Percentiles rank a stretch among this genome's conserved stretches.
Evolutionary conservation across 495 filamentous ascomycete species (phyloP).

Genomic region (Penicillium angulare): DNA sequence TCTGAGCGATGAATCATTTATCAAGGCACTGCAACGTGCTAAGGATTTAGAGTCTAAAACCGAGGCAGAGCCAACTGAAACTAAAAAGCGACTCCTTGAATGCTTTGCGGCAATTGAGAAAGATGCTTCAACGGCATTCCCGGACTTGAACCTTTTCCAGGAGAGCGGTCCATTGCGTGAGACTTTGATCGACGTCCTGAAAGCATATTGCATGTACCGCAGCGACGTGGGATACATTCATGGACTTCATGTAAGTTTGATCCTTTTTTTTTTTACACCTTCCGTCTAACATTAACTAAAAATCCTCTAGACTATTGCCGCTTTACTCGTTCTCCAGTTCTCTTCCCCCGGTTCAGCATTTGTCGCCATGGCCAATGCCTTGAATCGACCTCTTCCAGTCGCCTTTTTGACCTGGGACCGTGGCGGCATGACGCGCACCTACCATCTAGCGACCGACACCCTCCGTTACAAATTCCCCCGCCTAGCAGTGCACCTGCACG

Average conservation of each 20-base stretch:
- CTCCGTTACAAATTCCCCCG: constrained; percentile 69
- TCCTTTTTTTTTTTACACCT: neutral
- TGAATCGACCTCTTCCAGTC: constrained; percentile 85
- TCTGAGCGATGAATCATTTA: constrained; percentile 71
- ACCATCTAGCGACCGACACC: constrained; percentile 67
- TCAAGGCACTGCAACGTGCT: constrained; percentile 73
- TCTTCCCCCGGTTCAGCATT: constrained; percentile 71
- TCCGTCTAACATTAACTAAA: neutral
- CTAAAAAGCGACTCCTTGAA: constrained; percentile 46
- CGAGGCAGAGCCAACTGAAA: constrained; percentile 45
- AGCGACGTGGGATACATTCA: constrained; percentile 88
- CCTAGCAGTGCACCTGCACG: constrained; percentile 66
- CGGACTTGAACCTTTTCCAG: constrained; percentile 83
- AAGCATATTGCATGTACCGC: constrained; percentile 91
- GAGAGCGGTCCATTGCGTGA: constrained; percentile 71
- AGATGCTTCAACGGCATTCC: constrained; percentile 72
- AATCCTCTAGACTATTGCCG: constrained; percentile 60
- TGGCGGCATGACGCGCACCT: constrained; percentile 67
- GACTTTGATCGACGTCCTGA: constrained; percentile 73
- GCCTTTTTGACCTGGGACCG: constrained; percentile 82
- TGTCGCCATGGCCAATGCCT: constrained; percentile 76
- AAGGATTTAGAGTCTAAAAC: constrained; percentile 57
- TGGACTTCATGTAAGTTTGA: constrained; percentile 59
- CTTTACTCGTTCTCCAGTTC: constrained; percentile 81
- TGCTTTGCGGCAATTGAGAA: constrained; percentile 69